Conservation (phyloP, 2,329 filamentous ascomycete species). For the Emericellopsis cladophorae region DNA sequence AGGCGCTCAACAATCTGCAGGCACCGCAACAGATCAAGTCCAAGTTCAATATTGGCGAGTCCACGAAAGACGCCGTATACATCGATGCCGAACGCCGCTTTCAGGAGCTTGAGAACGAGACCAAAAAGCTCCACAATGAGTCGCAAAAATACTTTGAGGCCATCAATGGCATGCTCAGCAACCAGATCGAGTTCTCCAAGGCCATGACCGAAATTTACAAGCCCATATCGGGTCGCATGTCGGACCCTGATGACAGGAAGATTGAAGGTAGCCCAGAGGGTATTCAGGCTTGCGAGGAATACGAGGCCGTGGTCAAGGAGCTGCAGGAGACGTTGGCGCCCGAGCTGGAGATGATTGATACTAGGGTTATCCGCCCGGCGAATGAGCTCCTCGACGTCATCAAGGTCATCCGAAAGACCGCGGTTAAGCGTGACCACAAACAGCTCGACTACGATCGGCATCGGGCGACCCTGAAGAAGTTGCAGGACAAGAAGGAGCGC, state of each 20-base stretch:
- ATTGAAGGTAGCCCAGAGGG: constrained; percentile 84
- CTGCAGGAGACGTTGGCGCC: constrained; percentile 79
- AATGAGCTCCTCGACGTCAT: constrained; percentile 90
- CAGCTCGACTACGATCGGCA: constrained; percentile 92
- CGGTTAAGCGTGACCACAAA: constrained; percentile 89
- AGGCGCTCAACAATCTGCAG: constrained; percentile 20
- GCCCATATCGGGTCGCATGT: constrained; percentile 90
- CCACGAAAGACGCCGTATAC: constrained; percentile 91
- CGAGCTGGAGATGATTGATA: constrained; percentile 96
- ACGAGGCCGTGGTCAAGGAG: constrained; percentile 81
- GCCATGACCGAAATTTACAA: constrained; percentile 96
- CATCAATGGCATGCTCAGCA: constrained; percentile 93
- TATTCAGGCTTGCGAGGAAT: constrained; percentile 91
- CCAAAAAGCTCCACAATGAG: constrained; percentile 93
- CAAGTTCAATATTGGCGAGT: constrained; percentile 90
- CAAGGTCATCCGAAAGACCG: constrained; percentile 85
- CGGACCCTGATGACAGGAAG: constrained; percentile 74
- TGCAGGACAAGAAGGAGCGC: constrained; percentile 97
- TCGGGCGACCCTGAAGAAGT: constrained; percentile 72
- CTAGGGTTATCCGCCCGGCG: constrained; percentile 78
- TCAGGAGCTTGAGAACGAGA: constrained; percentile 85
- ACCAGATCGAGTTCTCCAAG: constrained; percentile 97
- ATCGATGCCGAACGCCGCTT: constrained; percentile 90
- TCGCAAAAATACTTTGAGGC: constrained; percentile 95
- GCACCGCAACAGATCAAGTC: constrained; percentile 85